Evolutionary conservation across 2,329 filamentous ascomycete species (phyloP), one percentile per base, ranked within the genome.

Genomic region (Pestalotiopsis fici): DNA sequence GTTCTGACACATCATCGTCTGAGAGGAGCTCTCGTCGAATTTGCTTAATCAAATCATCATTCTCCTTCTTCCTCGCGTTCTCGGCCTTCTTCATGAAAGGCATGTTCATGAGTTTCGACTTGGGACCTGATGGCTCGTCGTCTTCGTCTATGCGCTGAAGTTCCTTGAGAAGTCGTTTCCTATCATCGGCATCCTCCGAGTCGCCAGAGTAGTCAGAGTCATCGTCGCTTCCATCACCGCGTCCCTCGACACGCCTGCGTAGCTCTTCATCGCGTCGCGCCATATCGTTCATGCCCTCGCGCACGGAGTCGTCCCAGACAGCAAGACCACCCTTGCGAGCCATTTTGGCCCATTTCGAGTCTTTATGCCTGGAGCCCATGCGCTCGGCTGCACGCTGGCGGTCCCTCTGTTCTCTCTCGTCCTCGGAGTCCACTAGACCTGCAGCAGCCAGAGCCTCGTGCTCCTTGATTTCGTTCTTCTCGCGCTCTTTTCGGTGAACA

Each of bases 41-140:
- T 72, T 89, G 85, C 55, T 84, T 86, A 13, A 93, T 82, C 66
- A 93, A 88, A 66, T 93, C 91, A 73, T 97, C 93, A 72, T 98
- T 98, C 67, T 90, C 87, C 70, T 91, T 88, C 78, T 91, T 94
- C 74, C 90, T 89, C 47, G 90, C 86, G 31, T 91, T 92, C 75
- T 98, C 95, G 1, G 94, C 93, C 71, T 91, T 94, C 74, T 91
- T 90, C 96, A 99, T 98, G 78, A 99, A 99, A 69, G 93, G 93
- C 91, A 99, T 94, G 64, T 88, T 87, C 79, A 93, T 90, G 6
- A 99, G 82, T 73, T 89, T 91, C 15, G 91, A 90, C 72, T 87
- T 85, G 0, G 87, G 87, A 3, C 57, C 57, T 4, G 57, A 60
- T 21, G 77, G 83, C n/a, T 81, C 81, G 25, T 87, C 85, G 15